A percentile compares a stretch with the other conserved stretches of the same genome.
These are phyloP conservation scores for Apium graveolens DNA, from an alignment of 129 eudicot genomes.

Conservation along the genomic window DNA sequence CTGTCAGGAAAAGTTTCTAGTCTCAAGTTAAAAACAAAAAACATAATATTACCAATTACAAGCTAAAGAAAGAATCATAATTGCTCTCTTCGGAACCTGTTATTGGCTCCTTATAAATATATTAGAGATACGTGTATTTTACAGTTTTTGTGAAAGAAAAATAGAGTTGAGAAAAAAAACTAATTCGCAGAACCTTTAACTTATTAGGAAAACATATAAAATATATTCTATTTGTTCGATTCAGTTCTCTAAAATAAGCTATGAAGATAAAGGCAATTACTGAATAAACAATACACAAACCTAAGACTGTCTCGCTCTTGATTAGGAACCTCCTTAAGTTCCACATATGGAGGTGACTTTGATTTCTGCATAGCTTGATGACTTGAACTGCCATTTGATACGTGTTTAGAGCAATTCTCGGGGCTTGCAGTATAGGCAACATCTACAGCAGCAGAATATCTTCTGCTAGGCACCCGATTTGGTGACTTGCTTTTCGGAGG, in stretches of 20 bases:
- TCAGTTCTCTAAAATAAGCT: background rate
- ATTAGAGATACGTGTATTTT: background rate
- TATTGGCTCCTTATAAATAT: background rate
- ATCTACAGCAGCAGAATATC: constrained; percentile 72
- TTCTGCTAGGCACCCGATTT: constrained; percentile 44
- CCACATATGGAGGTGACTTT: constrained; percentile 38
- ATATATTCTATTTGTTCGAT: background rate
- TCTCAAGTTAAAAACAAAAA: background rate
- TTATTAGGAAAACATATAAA: background rate
- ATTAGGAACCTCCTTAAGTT: constrained; percentile 43
- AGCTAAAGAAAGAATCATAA: background rate
- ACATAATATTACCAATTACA: constrained; percentile 2
- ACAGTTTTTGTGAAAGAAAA: background rate
- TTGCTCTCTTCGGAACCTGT: background rate
- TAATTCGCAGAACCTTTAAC: background rate
- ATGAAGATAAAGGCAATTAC: background rate
- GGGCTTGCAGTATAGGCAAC: constrained; percentile 48
- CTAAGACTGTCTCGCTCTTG: constrained; percentile 56
- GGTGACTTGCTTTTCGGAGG: constrained; percentile 92
- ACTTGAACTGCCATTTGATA: constrained; percentile 37
- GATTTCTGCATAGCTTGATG: constrained; percentile 41
- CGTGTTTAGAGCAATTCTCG: constrained; percentile 32
- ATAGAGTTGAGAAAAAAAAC: background rate
- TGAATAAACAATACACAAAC: constrained; percentile 27
- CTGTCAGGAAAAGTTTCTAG: constrained; percentile 17